Conservation (phyloP, 345 rosid species). For the Cochlearia excelsa region DNA sequence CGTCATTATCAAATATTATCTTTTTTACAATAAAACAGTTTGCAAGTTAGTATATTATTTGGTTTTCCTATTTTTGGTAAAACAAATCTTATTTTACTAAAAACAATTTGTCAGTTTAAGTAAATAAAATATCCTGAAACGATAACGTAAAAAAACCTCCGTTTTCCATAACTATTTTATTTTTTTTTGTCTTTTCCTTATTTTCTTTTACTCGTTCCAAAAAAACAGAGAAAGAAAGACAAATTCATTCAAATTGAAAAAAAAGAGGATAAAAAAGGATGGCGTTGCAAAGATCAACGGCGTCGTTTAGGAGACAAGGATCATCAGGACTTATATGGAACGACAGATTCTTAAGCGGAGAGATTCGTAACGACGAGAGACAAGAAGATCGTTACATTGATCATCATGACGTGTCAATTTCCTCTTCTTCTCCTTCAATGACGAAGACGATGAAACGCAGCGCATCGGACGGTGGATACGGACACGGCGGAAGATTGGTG, state of each 20-base stretch:
- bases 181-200: no score
- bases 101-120: no score
- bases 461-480: conserved; percentile 38
- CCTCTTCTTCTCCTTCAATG: background rate
- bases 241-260: conserved; percentile 6
- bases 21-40: no score
- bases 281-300: conserved; percentile 59
- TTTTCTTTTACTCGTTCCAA: no score
- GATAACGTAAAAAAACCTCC: no score
- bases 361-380: conserved; percentile 35
- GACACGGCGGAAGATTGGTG: conserved; percentile 22
- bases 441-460: conserved; percentile 30
- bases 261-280: conserved; percentile 17
- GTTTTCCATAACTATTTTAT: no score
- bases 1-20: background rate
- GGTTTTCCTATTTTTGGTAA: no score
- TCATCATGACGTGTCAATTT: conserved; percentile 34
- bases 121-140: no score
- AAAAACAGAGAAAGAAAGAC: background rate
- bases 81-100: no score
- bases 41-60: no score
- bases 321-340: conserved; percentile 85
- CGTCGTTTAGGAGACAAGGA: conserved; percentile 85
- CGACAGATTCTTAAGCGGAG: conserved; percentile 53
- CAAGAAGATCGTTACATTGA: conserved; percentile 29